A percentile compares a stretch with the other conserved stretches of the same genome.
Conservation (phyloP, 805 yeast species). For the Teunomyces barrocoloradensis region DNA sequence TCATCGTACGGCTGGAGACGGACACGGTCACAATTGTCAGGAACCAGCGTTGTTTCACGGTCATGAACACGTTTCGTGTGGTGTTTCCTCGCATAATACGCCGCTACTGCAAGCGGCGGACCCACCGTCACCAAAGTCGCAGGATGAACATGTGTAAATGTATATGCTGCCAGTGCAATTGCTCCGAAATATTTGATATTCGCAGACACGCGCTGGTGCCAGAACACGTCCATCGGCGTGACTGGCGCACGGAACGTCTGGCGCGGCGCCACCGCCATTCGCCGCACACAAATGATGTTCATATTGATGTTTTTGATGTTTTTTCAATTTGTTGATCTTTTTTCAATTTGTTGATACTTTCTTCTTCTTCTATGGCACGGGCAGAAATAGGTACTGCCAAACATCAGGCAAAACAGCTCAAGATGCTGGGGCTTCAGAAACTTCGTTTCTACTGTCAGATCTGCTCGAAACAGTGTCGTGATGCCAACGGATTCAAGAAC, state of each 20-base stretch:
- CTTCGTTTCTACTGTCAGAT: constrained; percentile 86
- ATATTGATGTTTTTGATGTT: neutral
- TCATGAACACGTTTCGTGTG: constrained; percentile 11
- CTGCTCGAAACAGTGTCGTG: constrained; percentile 91
- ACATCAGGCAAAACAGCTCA: constrained; percentile 70
- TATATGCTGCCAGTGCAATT: constrained; percentile 23
- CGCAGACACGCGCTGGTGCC: constrained; percentile 26
- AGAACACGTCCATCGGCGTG: constrained; percentile 21
- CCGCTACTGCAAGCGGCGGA: constrained; percentile 34
- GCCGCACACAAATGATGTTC: neutral
- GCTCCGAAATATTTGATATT: constrained; percentile 28
- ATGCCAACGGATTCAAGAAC: constrained; percentile 91
- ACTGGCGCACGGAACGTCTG: constrained; percentile 28
- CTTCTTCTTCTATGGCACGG: constrained; percentile 18
- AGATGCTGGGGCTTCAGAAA: constrained; percentile 81
- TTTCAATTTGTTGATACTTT: too few species aligned
- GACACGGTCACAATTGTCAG: constrained; percentile 11
- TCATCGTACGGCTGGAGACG: constrained; percentile 33
- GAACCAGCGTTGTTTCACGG: constrained; percentile 13
- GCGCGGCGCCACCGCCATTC: constrained; percentile 26
- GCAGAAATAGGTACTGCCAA: constrained; percentile 53
- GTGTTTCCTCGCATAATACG: constrained; percentile 21
- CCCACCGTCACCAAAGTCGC: constrained; percentile 31
- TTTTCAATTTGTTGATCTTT: neutral
- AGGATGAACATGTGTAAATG: constrained; percentile 36